Percentiles rank a stretch among this genome's conserved stretches.
Conservation (phyloP, 306 rosid genomes). For the Alnus rubra region DNA sequence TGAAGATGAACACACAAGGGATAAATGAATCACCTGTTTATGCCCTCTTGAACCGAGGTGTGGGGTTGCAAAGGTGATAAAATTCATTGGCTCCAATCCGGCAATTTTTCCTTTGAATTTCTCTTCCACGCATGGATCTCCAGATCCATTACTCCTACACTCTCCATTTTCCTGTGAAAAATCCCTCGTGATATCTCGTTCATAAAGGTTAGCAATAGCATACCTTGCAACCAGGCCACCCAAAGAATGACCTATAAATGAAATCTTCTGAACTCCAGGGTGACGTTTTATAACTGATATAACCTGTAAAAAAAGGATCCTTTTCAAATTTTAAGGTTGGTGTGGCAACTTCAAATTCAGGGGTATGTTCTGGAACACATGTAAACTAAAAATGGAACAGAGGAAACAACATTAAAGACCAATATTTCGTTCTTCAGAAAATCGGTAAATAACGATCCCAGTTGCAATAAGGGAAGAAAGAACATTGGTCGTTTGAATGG, state of each 20-base stretch:
- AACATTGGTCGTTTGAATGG: slow-evolving; percentile 11
- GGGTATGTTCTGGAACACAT: neutral
- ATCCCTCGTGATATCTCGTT: slow-evolving; percentile 37
- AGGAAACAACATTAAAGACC: neutral
- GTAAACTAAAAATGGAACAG: neutral
- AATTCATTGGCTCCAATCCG: slow-evolving; percentile 80
- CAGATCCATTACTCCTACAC: slow-evolving; percentile 32
- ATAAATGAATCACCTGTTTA: slow-evolving; percentile 55
- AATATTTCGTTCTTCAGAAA: slow-evolving; percentile 1
- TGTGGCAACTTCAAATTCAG: slow-evolving; percentile 14
- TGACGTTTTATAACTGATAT: slow-evolving; percentile 56
- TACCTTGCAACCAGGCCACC: slow-evolving; percentile 84
- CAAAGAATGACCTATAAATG: slow-evolving; percentile 75
- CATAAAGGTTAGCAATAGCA: slow-evolving; percentile 75
- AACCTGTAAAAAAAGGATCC: slow-evolving; percentile 45
- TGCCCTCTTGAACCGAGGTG: slow-evolving; percentile 94
- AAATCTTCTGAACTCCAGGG: slow-evolving; percentile 64
- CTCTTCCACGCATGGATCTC: slow-evolving; percentile 40
- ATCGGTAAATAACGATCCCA: neutral
- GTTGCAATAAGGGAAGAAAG: neutral
- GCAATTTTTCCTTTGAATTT: slow-evolving; percentile 58
- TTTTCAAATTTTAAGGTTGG: slow-evolving; percentile 21
- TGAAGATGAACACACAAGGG: slow-evolving; percentile 1
- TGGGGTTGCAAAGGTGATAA: slow-evolving; percentile 81
- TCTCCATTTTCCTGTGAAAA: slow-evolving; percentile 45